Conservation (phyloP, 352 stramenopile genomes). For the Pythium aristosporum region DNA sequence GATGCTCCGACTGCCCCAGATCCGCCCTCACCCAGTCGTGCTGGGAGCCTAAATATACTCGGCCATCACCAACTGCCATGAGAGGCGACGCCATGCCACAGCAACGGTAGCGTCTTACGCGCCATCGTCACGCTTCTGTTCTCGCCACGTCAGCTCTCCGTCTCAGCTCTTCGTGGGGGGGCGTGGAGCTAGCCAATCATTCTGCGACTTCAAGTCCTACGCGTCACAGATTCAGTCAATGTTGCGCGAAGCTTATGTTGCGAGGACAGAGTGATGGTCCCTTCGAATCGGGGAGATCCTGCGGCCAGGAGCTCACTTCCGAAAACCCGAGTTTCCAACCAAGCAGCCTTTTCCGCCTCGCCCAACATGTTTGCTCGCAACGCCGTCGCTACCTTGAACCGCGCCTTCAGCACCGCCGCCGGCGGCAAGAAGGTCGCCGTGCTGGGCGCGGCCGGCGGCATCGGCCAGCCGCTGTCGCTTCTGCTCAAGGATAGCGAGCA, state of each 20-base stretch:
- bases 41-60: conserved; percentile 5
- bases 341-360: background rate
- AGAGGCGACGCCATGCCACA: background rate
- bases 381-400: conserved; percentile 25
- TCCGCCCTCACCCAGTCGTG: background rate
- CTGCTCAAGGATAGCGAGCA: conserved; percentile 97
- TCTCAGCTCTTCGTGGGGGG: background rate
- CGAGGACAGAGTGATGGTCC: conserved; percentile 10
- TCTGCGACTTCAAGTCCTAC: background rate
- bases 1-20: background rate
- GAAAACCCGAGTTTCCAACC: conserved; percentile 8
- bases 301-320: conserved; percentile 23
- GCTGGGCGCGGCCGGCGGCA: conserved; percentile 95
- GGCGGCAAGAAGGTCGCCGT: conserved; percentile 81
- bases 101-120: background rate
- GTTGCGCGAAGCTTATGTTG: conserved; percentile 21
- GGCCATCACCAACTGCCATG: background rate
- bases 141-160: conserved; percentile 8
- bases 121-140: background rate
- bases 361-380: conserved; percentile 26
- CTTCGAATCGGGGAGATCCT: conserved; percentile 12
- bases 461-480: conserved; percentile 98
- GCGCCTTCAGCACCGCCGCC: conserved; percentile 55
- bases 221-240: conserved; percentile 13
- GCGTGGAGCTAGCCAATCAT: conserved; percentile 23